Base-by-base conservation (phyloP, 768 basidiomycete species). In the Punctularia strigosozonata region DNA sequence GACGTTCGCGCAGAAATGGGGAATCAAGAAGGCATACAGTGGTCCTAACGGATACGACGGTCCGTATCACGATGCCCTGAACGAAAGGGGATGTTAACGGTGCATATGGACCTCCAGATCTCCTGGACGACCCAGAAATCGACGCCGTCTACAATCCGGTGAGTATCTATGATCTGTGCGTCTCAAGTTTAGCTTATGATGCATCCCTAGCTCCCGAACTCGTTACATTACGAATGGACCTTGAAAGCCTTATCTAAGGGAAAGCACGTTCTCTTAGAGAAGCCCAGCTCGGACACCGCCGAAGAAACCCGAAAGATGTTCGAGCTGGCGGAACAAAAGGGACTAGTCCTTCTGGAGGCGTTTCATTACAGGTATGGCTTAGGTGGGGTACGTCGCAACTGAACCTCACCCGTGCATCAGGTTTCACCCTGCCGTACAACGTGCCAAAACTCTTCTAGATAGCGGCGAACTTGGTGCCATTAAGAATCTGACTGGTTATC, bases 251-350 rank as follows among this genome's bases (percentile, higher is more conserved):
- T 80, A 5, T 52, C 53, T 8, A 68, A 69, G 2, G 76, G 79
- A 5, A 79, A 81, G 49, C 76, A 79, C 43, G 76, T 80, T 19
- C 58, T 79, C 7, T 57, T 77, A 15, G 79, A 80, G 46, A 80
- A 79, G 46, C 77, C 75, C 32, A 65, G 57, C 30, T 57, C 64
- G n/a, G 48, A 69, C 39, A 70, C 66, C 0, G 68, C 71, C 3
- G 69, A 65, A 22, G 74, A 79, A 53, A 63, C 67, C 4, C 56
- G 60, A 4, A 55, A 61, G 38, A 73, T 79, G 63, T 73, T 68
- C 42, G 64, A 62, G 7, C 37, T 69, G 15, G 73, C 75, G 3
- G 53, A 66, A 43, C 46, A 57, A 43, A 70, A 68, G 40, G 66
- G 65, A 13, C 59, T 73, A 4, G 63, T 78, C 4, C 56, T 80